Conservation (phyloP, 164 flowering plant species). For the Berberis thunbergii region DNA sequence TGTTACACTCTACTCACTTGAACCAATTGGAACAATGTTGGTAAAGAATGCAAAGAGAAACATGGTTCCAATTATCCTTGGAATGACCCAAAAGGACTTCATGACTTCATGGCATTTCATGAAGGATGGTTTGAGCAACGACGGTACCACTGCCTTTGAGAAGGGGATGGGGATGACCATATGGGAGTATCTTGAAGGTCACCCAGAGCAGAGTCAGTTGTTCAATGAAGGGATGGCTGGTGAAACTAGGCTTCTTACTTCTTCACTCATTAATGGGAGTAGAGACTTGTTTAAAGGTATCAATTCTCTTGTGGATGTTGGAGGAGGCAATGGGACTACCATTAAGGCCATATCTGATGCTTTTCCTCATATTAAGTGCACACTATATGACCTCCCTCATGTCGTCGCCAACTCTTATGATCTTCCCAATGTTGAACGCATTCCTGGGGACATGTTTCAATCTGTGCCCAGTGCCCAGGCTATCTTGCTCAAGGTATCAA, state of each 20-base stretch:
- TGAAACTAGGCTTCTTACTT: constrained; percentile 5
- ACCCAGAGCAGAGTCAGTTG: constrained; percentile 5
- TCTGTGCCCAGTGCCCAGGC: constrained; percentile 25
- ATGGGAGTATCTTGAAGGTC: constrained; percentile 6
- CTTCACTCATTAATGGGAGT: constrained; percentile 4
- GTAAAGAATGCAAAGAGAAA: constrained; percentile 4
- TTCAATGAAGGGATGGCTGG: constrained; percentile 11
- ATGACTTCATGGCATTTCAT: constrained; percentile 11
- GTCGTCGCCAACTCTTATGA: constrained; percentile 14
- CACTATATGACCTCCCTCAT: constrained; percentile 22
- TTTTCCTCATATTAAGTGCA: constrained; percentile 8
- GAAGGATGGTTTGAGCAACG: constrained; percentile 2
- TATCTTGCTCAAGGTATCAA: constrained; percentile 25
- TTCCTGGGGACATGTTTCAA: constrained; percentile 28
- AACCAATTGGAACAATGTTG: constrained; percentile 4
- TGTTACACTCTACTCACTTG: background rate
- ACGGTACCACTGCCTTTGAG: constrained; percentile 5
- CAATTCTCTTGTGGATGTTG: constrained; percentile 11
- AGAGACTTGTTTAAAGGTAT: constrained; percentile 4
- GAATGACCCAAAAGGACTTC: constrained; percentile 9
- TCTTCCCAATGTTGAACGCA: constrained; percentile 9
- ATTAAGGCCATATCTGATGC: constrained; percentile 7
- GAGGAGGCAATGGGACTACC: constrained; percentile 14
- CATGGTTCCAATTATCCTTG: constrained; percentile 13
- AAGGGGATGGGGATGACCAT: constrained; percentile 4